Evolutionary conservation across 306 rosid species (phyloP), one percentile per base, ranked within the genome.

Genomic region (Trifolium subterraneum): DNA sequence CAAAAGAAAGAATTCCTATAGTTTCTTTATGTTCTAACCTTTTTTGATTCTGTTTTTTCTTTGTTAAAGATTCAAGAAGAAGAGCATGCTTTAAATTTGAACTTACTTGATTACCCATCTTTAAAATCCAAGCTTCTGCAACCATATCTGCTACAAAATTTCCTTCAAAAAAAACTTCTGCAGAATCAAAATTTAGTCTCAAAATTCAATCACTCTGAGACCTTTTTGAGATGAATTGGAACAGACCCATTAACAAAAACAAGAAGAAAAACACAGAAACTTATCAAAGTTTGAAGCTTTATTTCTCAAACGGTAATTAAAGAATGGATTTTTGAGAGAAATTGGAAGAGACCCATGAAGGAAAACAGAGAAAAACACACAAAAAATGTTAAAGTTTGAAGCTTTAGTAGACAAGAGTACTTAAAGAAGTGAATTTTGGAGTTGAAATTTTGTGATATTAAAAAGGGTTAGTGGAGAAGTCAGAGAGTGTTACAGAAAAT

Each of bases 81-180:
- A 91, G 85, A 15, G 95, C 91, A 51, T 90, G 89, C 76, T 87
- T 93, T 68, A 90, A 86, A 87, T 90, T 93, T 19, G 93, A 73
- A 70, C 97, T 90, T 38, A 93, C 93, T 78, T 93, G 97, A 86
- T 86, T 90, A 16, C 98, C 97, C 93, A 93, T 90, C 84, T 90
- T 90, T 72, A 93, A 72, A 78, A 93, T 84, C 98, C 98, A 93
- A 82, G 90, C 85, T 84, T 93, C 97, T 42, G 96, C 98, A 70
- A 93, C 92, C 98, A 93, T 93, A 67, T 50, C 89, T 80, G 56
- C 78, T 16, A 38, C 81, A 19, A 39, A 14, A 1, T 39, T 47
- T 18, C 65, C 77, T 35, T 42, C 48, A 73, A 68, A 74, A 60
- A 18, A 14, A 3, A 52, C 41, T 27, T 50, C 72, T 7, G 19